Percentiles rank a stretch among this genome's conserved stretches.
These are phyloP conservation scores for Bimuria novae-zelandiae DNA, from an alignment of 2,329 filamentous ascomycete species.

Conservation along the genomic window DNA sequence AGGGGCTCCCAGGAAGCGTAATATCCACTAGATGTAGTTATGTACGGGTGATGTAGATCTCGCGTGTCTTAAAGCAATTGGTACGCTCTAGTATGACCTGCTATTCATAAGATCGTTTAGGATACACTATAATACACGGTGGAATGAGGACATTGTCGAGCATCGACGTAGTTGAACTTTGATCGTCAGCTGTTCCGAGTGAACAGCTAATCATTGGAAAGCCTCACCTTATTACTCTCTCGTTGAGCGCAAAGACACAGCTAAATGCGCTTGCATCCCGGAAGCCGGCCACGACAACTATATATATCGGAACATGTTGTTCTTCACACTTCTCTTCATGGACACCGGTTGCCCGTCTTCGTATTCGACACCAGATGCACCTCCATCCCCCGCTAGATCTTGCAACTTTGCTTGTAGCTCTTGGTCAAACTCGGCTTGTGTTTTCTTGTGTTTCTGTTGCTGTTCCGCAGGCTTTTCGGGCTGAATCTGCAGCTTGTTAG, in stretches of 20 bases:
- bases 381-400: constrained; percentile 70
- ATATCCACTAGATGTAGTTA: too few species aligned
- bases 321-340: constrained; percentile 74
- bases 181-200: too few species aligned
- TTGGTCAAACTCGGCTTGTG: constrained; percentile 66
- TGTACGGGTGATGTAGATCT: too few species aligned
- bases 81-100: too few species aligned
- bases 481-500: constrained; percentile 16
- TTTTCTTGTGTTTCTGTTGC: constrained; percentile 49
- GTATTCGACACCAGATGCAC: constrained; percentile 72
- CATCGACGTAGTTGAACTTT: too few species aligned
- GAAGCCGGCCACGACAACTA: constrained; percentile 2
- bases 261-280: background rate
- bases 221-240: background rate
- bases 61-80: too few species aligned
- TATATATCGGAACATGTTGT: constrained; percentile 79
- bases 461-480: constrained; percentile 17
- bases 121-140: too few species aligned
- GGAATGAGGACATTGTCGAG: too few species aligned
- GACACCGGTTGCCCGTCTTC: constrained; percentile 73
- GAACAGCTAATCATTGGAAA: background rate
- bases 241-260: background rate
- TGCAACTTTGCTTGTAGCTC: constrained; percentile 70
- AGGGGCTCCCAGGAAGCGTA: too few species aligned
- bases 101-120: too few species aligned